Conservation (phyloP, 1,284 basidiomycete species). For the Heimioporus punctisporus region DNA sequence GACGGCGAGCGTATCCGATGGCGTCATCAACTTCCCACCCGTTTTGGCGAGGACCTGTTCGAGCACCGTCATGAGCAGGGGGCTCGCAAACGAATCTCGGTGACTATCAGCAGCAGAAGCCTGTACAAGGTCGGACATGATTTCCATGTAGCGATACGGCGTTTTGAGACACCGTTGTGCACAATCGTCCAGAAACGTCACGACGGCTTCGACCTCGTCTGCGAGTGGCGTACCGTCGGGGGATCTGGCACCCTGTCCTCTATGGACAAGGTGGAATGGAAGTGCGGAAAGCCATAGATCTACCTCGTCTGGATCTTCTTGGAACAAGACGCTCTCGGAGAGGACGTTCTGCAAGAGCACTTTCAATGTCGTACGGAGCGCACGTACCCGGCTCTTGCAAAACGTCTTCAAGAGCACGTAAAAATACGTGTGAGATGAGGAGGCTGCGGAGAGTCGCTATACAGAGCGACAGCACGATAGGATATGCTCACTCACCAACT, state of each 20-base stretch:
- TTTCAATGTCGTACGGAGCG: constrained; percentile 58
- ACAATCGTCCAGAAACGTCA: constrained; percentile 87
- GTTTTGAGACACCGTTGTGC: constrained; percentile 84
- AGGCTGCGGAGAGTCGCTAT: constrained; percentile 28
- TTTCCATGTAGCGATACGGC: constrained; percentile 89
- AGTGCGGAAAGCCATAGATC: constrained; percentile 75
- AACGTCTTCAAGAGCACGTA: constrained; percentile 72
- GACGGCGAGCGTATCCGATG: constrained; percentile 65
- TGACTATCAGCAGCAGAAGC: constrained; percentile 3
- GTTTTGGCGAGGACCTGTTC: constrained; percentile 78
- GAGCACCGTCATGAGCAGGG: constrained; percentile 74
- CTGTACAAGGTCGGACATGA: constrained; percentile 31
- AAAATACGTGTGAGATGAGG: constrained; percentile 55
- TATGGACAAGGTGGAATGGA: constrained; percentile 38
- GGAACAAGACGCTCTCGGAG: constrained; percentile 76
- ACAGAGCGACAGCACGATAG: not conserved
- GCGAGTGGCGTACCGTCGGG: constrained; percentile 56
- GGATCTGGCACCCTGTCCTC: constrained; percentile 38
- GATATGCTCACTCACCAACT: constrained; percentile 48
- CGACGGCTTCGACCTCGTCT: constrained; percentile 62
- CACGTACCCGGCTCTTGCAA: constrained; percentile 45
- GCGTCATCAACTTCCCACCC: constrained; percentile 48
- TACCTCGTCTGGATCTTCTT: constrained; percentile 78
- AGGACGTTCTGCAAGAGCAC: constrained; percentile 66
- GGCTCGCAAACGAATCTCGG: constrained; percentile 50